Evolutionary conservation across 495 filamentous ascomycete species (phyloP), one percentile per base, ranked within the genome.

Genomic region (Penicillium soppii): DNA sequence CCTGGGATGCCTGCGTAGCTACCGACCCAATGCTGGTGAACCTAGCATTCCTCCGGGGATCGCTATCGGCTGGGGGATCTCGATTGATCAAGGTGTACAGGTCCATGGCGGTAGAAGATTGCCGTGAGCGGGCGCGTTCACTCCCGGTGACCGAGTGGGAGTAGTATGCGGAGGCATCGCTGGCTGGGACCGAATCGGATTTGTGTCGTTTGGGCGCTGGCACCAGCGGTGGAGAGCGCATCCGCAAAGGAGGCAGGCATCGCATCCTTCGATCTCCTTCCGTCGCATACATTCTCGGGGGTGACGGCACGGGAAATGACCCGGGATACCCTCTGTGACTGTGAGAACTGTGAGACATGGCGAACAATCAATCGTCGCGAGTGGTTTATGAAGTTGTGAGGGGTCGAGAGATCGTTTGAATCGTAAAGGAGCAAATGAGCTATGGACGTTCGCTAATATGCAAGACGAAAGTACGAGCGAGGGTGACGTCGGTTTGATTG

Each of bases 21-120:
- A 63, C 62, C 40, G 62, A 74, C 15, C 66, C 69, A 63, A 69
- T 66, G 49, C 56, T 72, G 16, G 57, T 58, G 49, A 61, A 69
- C 17, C 61, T 52, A 10, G 50, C 63, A 37, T 47, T 48, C 38
- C 57, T 44, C 5, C 53, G 49, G 5, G 47, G 47, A 35, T 67
- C 54, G 46, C 57, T 56, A 19, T 65, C 60, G 8, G 56, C 30
- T 5, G 63, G n/a, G n/a, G n/a, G 63, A 50, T 71, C 66, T 56
- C 68, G 57, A 39, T 74, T 69, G 17, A 70, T 69, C 47, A 75
- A 65, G 37, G 53, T 54, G 39, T 74, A 66, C 45, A 75, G 67
- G 21, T 74, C 71, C 72, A 75, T 75, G 3, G 71, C 70, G 7
- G 71, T 68, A 5, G 72, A 75, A 7, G 70, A 69, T 43, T 73